Base-by-base conservation (phyloP, 176 grass and related monocot genomes). In the Eragrostis nindensis region DNA sequence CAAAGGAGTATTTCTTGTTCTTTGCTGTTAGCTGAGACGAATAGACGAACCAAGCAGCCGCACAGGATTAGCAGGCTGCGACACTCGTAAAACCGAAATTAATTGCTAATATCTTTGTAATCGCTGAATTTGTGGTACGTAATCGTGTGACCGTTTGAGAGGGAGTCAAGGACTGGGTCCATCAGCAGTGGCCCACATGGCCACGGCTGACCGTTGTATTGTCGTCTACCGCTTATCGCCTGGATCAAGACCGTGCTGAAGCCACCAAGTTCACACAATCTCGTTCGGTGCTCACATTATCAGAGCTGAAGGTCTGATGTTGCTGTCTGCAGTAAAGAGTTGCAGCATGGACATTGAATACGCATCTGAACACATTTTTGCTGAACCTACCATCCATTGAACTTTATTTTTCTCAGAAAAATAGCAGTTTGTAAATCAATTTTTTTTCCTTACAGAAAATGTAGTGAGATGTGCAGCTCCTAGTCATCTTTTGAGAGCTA, bases 91-190 rank as follows among this genome's bases (percentile, higher is more conserved):
- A 19, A 42, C 50, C 50, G 12, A 24, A 19, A 80, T 42, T 70
- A 70, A 70, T 68, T 84, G 7, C 27, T 62, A 84, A 61, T 84
- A 45, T 21, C 44, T 77, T 65, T 76, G 42, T 77, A 84, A 77
- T 84, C 73, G 29, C 82, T 46, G 82, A 3, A 77, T 84, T 84
- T 44, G 48, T 38, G 73, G 64, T 40, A 27, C 41, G 73, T 24
- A 62, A 61, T 77, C 73, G 26, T 57, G 72, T 68, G 62, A 7
- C 72, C 73, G 73, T 84, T 84, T 22, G 12, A 10, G 49, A 22
- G 39, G 46, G 25, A 18, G 49, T 42, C 61, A 15, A 36, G 42
- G 25, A n/a, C 1, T 15, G 18, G 71, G 72, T 25, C 81, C 52
- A 49, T 11, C 25, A 2, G 43, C 42, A 29, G 25, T 30, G 52